A percentile compares a stretch with the other conserved stretches of the same genome.
phyloP scores from a whole-genome alignment of 2,329 filamentous ascomycete species.

The Aotearoamyces nothofagi region DNA sequence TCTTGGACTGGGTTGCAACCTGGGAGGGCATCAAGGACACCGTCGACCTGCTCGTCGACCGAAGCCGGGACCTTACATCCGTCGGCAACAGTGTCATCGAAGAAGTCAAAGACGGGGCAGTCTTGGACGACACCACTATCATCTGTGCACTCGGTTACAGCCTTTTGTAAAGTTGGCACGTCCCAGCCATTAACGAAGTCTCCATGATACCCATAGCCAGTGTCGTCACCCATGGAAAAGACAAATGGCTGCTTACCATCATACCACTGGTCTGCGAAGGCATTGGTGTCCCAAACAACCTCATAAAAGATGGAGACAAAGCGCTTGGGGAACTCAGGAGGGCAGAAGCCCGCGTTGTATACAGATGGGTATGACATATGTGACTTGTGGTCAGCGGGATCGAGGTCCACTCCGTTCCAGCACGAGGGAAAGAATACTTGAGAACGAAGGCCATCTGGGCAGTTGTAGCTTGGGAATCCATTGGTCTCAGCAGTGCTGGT shows the following conservation, averaged over 20 bases:
- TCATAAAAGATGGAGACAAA: conserved; percentile 45
- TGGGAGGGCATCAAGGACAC: conserved; percentile 29
- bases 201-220: conserved; percentile 38
- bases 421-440: conserved; percentile 45
- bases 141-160: conserved; percentile 31
- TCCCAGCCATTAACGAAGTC: conserved; percentile 47
- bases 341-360: conserved; percentile 32
- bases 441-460: conserved; percentile 32
- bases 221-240: conserved; percentile 32
- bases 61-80: conserved; percentile 32
- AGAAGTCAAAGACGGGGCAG: conserved; percentile 30
- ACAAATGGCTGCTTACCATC: conserved; percentile 32
- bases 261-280: conserved; percentile 31
- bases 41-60: conserved; percentile 27
- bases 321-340: conserved; percentile 33
- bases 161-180: conserved; percentile 28
- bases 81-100: conserved; percentile 34
- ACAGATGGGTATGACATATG: conserved; percentile 37
- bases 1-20: conserved; percentile 34
- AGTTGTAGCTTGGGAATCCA: conserved; percentile 38
- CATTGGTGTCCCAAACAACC: conserved; percentile 36
- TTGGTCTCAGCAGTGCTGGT: conserved; percentile 28
- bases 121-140: conserved; percentile 26
- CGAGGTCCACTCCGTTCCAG: conserved; percentile 44
- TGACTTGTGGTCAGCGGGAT: conserved; percentile 36